Evolutionary conservation across 805 yeast species (phyloP).

Genomic region (Yarrowia sp.): DNA sequence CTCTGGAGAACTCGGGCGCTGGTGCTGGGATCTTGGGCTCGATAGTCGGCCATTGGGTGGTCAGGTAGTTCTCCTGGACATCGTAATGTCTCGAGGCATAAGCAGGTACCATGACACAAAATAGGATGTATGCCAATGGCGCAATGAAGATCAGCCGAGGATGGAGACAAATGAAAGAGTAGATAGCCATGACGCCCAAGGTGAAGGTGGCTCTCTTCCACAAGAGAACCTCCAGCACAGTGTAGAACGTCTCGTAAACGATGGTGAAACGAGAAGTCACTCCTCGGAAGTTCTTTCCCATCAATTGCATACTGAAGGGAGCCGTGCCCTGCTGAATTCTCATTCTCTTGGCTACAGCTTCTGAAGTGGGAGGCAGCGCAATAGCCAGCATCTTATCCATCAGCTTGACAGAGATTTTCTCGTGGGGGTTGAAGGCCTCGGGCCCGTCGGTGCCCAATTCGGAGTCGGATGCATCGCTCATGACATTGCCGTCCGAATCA

Average conservation of each 20-base stretch:
- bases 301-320: slow-evolving; percentile 61
- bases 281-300: slow-evolving; percentile 49
- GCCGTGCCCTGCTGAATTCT: slow-evolving; percentile 64
- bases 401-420: slow-evolving; percentile 39
- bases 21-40: slow-evolving; percentile 60
- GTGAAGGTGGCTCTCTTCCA: slow-evolving; percentile 69
- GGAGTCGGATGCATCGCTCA: not conserved
- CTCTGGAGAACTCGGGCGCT: slow-evolving; percentile 73
- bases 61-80: slow-evolving; percentile 48
- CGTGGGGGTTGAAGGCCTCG: not conserved
- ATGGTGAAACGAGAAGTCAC: slow-evolving; percentile 32
- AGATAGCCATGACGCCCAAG: slow-evolving; percentile 51
- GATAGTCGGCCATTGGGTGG: slow-evolving; percentile 48
- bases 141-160: slow-evolving; percentile 54
- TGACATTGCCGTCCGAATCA: not conserved
- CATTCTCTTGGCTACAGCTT: slow-evolving; percentile 41
- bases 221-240: slow-evolving; percentile 50
- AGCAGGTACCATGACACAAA: slow-evolving; percentile 64
- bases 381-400: slow-evolving; percentile 68
- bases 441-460: not conserved
- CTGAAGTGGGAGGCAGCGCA: slow-evolving; percentile 64
- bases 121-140: slow-evolving; percentile 50
- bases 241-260: slow-evolving; percentile 57
- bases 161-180: slow-evolving; percentile 51
- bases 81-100: slow-evolving; percentile 64